These are phyloP conservation scores for Myxozyma neglecta DNA, from an alignment of 805 yeast genomes.

Conservation along the genomic window DNA sequence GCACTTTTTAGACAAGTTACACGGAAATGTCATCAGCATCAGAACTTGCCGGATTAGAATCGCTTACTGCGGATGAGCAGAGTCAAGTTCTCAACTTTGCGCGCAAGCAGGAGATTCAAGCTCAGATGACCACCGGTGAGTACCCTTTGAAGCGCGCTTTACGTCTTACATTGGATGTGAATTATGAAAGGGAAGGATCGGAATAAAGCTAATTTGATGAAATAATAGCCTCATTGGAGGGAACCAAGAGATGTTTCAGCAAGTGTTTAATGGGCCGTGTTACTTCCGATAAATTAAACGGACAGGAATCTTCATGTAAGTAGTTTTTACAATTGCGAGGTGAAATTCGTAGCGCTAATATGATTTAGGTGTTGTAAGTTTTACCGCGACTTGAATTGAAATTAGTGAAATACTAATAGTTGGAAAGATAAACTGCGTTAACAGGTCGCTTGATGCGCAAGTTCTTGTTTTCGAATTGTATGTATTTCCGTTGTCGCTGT, in stretches of 20 bases:
- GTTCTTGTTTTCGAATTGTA: slow-evolving; percentile 70
- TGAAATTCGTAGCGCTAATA: neutral
- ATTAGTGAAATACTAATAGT: neutral
- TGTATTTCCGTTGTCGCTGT: slow-evolving; percentile 6
- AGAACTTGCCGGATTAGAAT: too few relatives aligned
- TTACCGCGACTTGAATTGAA: neutral
- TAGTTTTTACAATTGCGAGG: neutral
- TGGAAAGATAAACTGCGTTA: slow-evolving; percentile 68
- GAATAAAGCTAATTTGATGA: neutral
- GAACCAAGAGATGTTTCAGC: slow-evolving; percentile 88
- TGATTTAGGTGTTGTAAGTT: slow-evolving; percentile 11
- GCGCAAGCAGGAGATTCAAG: too few relatives aligned
- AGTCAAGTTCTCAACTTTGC: too few relatives aligned
- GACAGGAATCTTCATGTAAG: slow-evolving; percentile 64
- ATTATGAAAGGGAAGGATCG: neutral
- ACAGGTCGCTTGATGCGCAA: slow-evolving; percentile 83
- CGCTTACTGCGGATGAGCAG: too few relatives aligned
- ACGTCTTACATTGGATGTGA: neutral
- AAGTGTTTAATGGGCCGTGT: slow-evolving; percentile 60
- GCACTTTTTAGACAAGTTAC: too few relatives aligned
- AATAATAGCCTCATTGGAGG: slow-evolving; percentile 65
- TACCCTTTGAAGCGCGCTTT: neutral
- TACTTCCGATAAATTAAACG: slow-evolving; percentile 48
- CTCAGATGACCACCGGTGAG: too few relatives aligned
- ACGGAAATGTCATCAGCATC: too few relatives aligned